Conservation (phyloP, 2,329 filamentous ascomycete genomes). For the Mycogone perniciosa region DNA sequence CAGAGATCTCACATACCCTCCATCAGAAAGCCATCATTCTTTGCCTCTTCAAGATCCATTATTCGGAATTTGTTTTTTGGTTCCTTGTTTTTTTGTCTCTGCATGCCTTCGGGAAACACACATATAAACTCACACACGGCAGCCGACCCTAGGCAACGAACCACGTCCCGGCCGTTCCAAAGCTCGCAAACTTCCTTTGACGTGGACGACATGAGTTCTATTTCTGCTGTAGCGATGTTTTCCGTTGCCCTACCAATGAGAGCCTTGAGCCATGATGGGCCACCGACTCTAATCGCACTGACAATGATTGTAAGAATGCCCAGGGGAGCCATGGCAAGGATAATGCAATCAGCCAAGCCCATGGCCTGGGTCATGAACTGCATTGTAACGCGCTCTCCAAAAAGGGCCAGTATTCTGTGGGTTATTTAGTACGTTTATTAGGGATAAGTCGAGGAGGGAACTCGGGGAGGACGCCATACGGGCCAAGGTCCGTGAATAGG, state of each 20-base stretch:
- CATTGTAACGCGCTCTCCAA: conserved; percentile 41
- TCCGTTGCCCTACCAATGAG: conserved; percentile 41
- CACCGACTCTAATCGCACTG: conserved; percentile 38
- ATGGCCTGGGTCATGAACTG: conserved; percentile 41
- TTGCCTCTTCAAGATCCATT: not conserved
- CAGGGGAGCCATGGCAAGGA: conserved; percentile 40
- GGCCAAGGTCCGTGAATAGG: not conserved
- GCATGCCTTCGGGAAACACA: not conserved
- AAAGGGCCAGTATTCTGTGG: conserved; percentile 22
- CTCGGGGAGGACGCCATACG: not conserved
- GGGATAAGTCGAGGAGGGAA: not conserved
- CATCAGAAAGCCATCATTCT: not conserved
- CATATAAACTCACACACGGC: conserved; percentile 16
- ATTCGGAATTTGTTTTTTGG: not conserved
- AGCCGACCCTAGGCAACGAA: conserved; percentile 16
- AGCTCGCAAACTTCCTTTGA: conserved; percentile 39
- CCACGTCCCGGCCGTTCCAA: conserved; percentile 35
- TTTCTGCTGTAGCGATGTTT: conserved; percentile 32
- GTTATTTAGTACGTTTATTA: too few relatives aligned
- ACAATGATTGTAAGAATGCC: conserved; percentile 39
- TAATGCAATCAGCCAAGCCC: conserved; percentile 35
- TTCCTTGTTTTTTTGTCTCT: not conserved
- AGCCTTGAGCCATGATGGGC: conserved; percentile 35
- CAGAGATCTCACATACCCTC: too few relatives aligned
- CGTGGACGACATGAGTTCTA: conserved; percentile 40